Conservation (phyloP, 2,329 filamentous ascomycete species). For the Hypoxylon sp. region DNA sequence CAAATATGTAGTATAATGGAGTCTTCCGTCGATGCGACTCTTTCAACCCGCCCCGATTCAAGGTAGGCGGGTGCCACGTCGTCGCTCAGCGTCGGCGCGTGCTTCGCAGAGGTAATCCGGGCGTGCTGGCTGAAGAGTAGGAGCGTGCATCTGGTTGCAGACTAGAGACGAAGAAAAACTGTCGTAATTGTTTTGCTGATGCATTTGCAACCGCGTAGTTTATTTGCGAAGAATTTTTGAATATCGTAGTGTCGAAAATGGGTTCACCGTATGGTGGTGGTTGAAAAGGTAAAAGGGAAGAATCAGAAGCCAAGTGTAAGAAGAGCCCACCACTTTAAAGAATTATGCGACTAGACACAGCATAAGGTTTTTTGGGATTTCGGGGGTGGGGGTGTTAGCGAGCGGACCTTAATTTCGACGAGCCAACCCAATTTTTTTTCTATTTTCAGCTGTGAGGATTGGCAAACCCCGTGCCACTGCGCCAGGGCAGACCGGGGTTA, state of each 20-base stretch:
- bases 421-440: constrained; percentile 24
- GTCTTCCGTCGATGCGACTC: constrained; percentile 32
- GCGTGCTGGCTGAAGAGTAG: constrained; percentile 64
- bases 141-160: constrained; percentile 71
- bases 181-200: constrained; percentile 65
- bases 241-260: constrained; percentile 17
- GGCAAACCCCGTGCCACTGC: constrained; percentile 13
- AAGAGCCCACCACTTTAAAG: constrained; percentile 26
- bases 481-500: constrained; percentile 7
- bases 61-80: constrained; percentile 66
- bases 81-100: constrained; percentile 72
- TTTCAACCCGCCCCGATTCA: constrained; percentile 57
- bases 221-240: constrained; percentile 16
- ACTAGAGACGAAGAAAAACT: constrained; percentile 63
- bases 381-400: constrained; percentile 27
- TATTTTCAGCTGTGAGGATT: constrained; percentile 37
- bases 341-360: constrained; percentile 26
- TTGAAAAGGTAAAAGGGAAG: constrained; percentile 18
- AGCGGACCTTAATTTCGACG: constrained; percentile 37
- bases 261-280: constrained; percentile 38
- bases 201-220: constrained; percentile 63
- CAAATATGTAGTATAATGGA: constrained; percentile 26
- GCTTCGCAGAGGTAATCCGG: constrained; percentile 66
- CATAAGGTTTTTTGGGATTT: constrained; percentile 14
- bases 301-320: constrained; percentile 21